Percentiles rank a stretch among this genome's conserved stretches.
These are phyloP conservation scores for Alternaria burnsii DNA, from an alignment of 2,329 filamentous ascomycete species.

Conservation along the genomic window DNA sequence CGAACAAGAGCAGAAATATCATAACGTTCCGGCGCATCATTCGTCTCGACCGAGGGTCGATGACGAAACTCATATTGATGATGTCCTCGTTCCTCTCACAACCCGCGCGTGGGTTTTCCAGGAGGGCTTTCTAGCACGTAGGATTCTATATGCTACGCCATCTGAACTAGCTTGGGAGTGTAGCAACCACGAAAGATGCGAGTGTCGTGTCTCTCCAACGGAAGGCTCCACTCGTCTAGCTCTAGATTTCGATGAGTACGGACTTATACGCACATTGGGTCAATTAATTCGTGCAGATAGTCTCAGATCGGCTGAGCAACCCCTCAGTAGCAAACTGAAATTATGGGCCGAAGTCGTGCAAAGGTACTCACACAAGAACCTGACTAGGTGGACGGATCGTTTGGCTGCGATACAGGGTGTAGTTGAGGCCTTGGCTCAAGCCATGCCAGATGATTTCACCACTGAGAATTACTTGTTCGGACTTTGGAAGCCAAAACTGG, in stretches of 20 bases:
- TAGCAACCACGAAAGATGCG: not conserved
- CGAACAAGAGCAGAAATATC: not conserved
- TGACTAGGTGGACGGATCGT: conserved; percentile 6
- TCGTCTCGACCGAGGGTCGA: not conserved
- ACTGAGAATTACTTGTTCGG: not conserved
- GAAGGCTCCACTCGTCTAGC: not conserved
- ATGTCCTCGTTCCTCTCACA: not conserved
- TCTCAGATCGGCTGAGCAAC: not conserved
- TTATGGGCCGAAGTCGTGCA: not conserved
- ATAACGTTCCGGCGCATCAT: not conserved
- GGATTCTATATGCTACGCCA: conserved; percentile 10
- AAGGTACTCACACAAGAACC: not conserved
- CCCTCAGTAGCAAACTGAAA: not conserved
- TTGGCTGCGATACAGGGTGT: conserved; percentile 8
- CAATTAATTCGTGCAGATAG: not conserved
- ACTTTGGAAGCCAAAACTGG: not conserved
- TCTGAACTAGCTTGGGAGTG: conserved; percentile 7
- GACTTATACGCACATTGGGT: not conserved
- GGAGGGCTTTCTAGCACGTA: not conserved
- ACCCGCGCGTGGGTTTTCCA: conserved; percentile 5
- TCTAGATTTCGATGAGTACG: not conserved
- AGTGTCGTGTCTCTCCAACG: not conserved
- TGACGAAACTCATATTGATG: not conserved
- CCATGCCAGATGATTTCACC: not conserved
- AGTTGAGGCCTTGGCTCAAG: not conserved